Evolutionary conservation across 164 flowering plant species (phyloP), one percentile per base, ranked within the genome.

Genomic region (Chimonanthus salicifolius): DNA sequence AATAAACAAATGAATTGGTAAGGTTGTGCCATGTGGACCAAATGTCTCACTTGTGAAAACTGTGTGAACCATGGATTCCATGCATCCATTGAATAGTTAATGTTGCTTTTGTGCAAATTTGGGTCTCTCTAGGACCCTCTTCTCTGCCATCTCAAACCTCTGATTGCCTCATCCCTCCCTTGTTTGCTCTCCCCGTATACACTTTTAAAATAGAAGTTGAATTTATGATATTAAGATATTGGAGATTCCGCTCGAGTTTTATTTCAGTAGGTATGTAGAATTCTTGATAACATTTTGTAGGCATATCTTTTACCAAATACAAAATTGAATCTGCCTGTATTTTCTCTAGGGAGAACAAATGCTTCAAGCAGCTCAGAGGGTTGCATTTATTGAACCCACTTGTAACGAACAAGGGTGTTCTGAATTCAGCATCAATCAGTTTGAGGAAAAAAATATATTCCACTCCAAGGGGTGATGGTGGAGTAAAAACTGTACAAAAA

Each of bases 301-400:
- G 11, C 60, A 4, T 13, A 5, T 54, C 16, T 54, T 54, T n/a
- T 11, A 54, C n/a, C n/a, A 54, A 11, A 11, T 54, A n/a, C 1
- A 54, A 54, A 54, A 11, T 54, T 63, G 44, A 63, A 33, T 33
- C 44, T 63, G 44, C 44, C 44, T 63, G 66, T 63, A 47, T 44
- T 65, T 65, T 65, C 49, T 45, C 13, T 69, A 72, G 74, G 21
- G 7, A 45, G 44, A 3, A 72, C 58, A 72, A 50, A 20, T 2
- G 16, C 8, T 49, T 72, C 3, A 64, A 64, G 62, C 48, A 72
- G 69, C 13, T 15, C 62, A 72, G 49, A 65, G 75, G 75, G 5
- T 64, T 65, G 62, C 20, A 43, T 8, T 49, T 50, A 7, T 13
- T 46, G n/a, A 64, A 13, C 21, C 63, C 69, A 20, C 6, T 62